phyloP scores from a whole-genome alignment of 225 moss, liverwort and hornwort species.

The Marchantia polymorpha region DNA sequence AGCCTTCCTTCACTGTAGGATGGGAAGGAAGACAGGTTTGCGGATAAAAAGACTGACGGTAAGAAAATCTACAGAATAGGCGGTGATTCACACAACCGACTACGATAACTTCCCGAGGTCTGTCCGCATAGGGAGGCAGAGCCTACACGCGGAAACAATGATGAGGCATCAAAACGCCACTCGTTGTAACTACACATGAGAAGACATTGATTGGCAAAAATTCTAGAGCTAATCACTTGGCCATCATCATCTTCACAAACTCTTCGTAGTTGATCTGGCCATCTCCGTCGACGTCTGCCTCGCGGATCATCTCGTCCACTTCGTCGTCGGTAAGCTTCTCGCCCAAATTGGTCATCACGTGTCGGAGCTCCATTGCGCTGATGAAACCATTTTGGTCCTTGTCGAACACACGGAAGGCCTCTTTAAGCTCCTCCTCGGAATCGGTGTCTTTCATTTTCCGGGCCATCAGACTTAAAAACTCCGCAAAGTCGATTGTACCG shows the following conservation, averaged over 20 bases:
- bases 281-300: slow-evolving; percentile 89
- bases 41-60: slow-evolving; percentile 12
- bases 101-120: slow-evolving; percentile 21
- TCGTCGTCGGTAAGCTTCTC: slow-evolving; percentile 89
- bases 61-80: slow-evolving; percentile 19
- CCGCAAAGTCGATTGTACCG: slow-evolving; percentile 83
- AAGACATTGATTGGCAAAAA: background rate
- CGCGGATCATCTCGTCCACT: slow-evolving; percentile 90
- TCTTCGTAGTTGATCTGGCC: slow-evolving; percentile 95
- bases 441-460: slow-evolving; percentile 93
- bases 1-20: slow-evolving; percentile 12
- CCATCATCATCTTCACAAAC: slow-evolving; percentile 98
- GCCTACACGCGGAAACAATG: slow-evolving; percentile 25
- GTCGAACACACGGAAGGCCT: slow-evolving; percentile 87
- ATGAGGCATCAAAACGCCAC: slow-evolving; percentile 10
- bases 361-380: slow-evolving; percentile 77
- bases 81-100: slow-evolving; percentile 1
- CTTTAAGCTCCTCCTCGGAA: slow-evolving; percentile 94
- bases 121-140: slow-evolving; percentile 16
- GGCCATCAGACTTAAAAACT: slow-evolving; percentile 90
- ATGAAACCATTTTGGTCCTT: slow-evolving; percentile 96
- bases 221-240: slow-evolving; percentile 44
- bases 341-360: slow-evolving; percentile 85
- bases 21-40: slow-evolving; percentile 10
- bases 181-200: background rate